Evolutionary conservation across 2,329 filamentous ascomycete species (phyloP).

Genomic region (Trichoderma brevicompactum): DNA sequence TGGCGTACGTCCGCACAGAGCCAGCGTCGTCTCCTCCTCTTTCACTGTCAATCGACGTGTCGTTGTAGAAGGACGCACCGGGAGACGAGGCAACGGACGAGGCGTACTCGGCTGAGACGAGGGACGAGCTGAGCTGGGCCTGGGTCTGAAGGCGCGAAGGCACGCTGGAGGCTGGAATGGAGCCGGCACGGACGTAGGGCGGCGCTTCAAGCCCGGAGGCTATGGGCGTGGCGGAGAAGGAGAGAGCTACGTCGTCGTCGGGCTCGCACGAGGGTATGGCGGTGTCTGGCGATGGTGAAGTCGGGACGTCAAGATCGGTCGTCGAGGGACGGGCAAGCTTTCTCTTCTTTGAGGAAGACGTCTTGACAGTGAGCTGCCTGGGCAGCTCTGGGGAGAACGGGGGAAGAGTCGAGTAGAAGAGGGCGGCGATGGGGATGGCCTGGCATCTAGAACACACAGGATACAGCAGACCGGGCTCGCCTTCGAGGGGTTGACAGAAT

Average conservation of each 20-base stretch:
- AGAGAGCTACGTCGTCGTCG: constrained; percentile 54
- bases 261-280: constrained; percentile 59
- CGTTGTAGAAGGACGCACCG: constrained; percentile 58
- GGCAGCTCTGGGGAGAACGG: constrained; percentile 54
- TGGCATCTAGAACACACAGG: constrained; percentile 25
- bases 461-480: constrained; percentile 20
- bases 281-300: constrained; percentile 49
- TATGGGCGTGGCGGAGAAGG: constrained; percentile 53
- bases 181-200: constrained; percentile 49
- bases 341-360: constrained; percentile 76
- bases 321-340: constrained; percentile 60
- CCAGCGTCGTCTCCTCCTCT: constrained; percentile 53
- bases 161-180: constrained; percentile 54
- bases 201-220: constrained; percentile 46
- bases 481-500: constrained; percentile 29
- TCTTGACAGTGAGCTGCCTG: constrained; percentile 70
- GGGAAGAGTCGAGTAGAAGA: constrained; percentile 22
- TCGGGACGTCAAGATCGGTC: constrained; percentile 47
- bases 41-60: constrained; percentile 61
- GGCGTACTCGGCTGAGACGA: constrained; percentile 54
- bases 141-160: constrained; percentile 57
- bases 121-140: constrained; percentile 40
- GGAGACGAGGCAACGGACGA: constrained; percentile 63
- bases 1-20: constrained; percentile 45
- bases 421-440: constrained; percentile 20